phyloP scores from a whole-genome alignment of 352 stramenopile species.

The Phytopythium boreale region DNA sequence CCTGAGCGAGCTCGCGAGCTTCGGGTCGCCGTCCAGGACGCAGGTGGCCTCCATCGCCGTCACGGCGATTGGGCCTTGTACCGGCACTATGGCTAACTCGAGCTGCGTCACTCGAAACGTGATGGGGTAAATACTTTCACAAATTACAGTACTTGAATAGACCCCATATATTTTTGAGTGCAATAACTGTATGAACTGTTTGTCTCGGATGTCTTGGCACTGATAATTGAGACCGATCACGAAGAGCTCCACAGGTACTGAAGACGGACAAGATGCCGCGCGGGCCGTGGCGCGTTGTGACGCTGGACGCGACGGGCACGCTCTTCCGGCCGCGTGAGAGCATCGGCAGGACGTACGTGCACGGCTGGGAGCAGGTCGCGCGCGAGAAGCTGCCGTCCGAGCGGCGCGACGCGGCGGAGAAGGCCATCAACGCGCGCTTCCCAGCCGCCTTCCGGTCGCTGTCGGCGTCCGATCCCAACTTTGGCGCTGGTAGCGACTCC shows the following conservation, averaged over 20 bases:
- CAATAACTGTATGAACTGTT: background rate
- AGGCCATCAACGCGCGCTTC: constrained; percentile 36
- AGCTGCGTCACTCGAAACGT: no score
- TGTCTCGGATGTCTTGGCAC: constrained; percentile 2
- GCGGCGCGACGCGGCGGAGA: constrained; percentile 10
- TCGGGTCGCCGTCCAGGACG: background rate
- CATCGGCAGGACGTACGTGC: constrained; percentile 48
- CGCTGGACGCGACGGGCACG: constrained; percentile 75
- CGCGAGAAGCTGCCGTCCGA: constrained; percentile 24
- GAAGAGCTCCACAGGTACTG: no score
- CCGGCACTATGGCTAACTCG: no score
- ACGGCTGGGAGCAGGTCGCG: constrained; percentile 33
- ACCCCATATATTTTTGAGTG: background rate
- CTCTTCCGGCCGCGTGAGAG: constrained; percentile 46
- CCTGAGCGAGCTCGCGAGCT: background rate
- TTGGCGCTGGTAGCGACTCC: constrained; percentile 19
- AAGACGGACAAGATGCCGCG: background rate
- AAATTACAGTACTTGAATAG: background rate
- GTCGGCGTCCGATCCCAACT: constrained; percentile 37
- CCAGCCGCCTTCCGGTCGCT: constrained; percentile 32
- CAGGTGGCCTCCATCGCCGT: no score
- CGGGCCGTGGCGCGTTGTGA: constrained; percentile 21
- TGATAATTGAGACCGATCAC: no score
- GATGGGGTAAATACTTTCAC: background rate
- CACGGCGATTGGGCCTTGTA: no score